These are phyloP conservation scores for Metroxylon sagu DNA, from an alignment of 176 grass and related monocot genomes.

Conservation along the genomic window DNA sequence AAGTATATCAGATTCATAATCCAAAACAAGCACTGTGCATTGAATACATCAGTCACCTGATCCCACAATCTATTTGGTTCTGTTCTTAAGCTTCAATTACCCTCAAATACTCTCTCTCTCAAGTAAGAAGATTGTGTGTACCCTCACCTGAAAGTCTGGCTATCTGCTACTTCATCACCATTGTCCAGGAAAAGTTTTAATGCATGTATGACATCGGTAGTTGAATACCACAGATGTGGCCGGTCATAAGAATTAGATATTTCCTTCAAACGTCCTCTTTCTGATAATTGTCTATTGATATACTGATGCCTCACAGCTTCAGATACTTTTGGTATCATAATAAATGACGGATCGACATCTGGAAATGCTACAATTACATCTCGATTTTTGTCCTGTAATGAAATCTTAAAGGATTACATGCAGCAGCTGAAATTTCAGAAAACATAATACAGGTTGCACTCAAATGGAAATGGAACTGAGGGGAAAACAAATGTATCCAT, in stretches of 20 bases:
- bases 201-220: constrained; percentile 39
- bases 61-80: too few species aligned
- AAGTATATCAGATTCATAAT: too few species aligned
- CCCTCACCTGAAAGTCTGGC: constrained; percentile 63
- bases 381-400: constrained; percentile 74
- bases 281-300: constrained; percentile 9
- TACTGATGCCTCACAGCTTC: neutral
- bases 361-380: constrained; percentile 82
- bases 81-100: too few species aligned
- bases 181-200: constrained; percentile 63
- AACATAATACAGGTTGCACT: too few species aligned
- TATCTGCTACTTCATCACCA: constrained; percentile 63
- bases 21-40: too few species aligned
- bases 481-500: too few species aligned
- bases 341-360: constrained; percentile 72
- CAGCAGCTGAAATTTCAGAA: too few species aligned
- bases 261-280: constrained; percentile 19
- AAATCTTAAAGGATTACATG: neutral
- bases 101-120: too few species aligned
- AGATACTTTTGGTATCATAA: constrained; percentile 34
- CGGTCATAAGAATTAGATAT: constrained; percentile 54
- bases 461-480: too few species aligned
- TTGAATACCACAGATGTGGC: constrained; percentile 82
- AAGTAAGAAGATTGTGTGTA: neutral
- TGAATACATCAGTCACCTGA: too few species aligned